These are phyloP conservation scores for Melanomma pulvis-pyrius DNA, from an alignment of 495 filamentous ascomycete species.

Conservation along the genomic window DNA sequence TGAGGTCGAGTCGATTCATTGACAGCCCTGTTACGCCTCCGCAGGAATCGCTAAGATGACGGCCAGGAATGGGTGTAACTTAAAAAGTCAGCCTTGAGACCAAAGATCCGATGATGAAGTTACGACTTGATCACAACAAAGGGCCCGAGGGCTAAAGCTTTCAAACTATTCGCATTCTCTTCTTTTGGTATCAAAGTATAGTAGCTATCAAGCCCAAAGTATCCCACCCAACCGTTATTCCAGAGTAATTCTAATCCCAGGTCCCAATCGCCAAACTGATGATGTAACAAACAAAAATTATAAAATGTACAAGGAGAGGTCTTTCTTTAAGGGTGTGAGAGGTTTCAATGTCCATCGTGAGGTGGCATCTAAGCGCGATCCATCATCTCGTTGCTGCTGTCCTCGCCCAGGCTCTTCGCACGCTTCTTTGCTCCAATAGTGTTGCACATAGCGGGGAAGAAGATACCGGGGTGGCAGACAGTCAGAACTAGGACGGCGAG, in stretches of 20 bases:
- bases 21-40: too few relatives aligned
- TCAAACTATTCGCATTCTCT: not conserved
- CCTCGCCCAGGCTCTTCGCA: not conserved
- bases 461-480: slow-evolving; percentile 34
- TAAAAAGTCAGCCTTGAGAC: too few relatives aligned
- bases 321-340: not conserved
- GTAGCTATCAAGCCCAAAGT: not conserved
- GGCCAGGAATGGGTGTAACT: too few relatives aligned
- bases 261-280: not conserved
- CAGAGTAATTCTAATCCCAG: not conserved
- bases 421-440: slow-evolving; percentile 22
- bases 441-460: slow-evolving; percentile 32
- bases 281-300: not conserved
- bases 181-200: not conserved
- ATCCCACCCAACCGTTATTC: not conserved
- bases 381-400: slow-evolving; percentile 24
- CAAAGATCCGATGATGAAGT: too few relatives aligned
- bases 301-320: not conserved
- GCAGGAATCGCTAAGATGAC: too few relatives aligned
- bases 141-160: too few relatives aligned
- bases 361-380: slow-evolving; percentile 13
- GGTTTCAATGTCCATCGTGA: not conserved
- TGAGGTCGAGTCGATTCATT: too few relatives aligned
- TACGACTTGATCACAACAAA: too few relatives aligned
- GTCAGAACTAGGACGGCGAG: slow-evolving; percentile 23